Conservation (phyloP, 1,284 basidiomycete species). For the Naganishia liquefaciens region DNA sequence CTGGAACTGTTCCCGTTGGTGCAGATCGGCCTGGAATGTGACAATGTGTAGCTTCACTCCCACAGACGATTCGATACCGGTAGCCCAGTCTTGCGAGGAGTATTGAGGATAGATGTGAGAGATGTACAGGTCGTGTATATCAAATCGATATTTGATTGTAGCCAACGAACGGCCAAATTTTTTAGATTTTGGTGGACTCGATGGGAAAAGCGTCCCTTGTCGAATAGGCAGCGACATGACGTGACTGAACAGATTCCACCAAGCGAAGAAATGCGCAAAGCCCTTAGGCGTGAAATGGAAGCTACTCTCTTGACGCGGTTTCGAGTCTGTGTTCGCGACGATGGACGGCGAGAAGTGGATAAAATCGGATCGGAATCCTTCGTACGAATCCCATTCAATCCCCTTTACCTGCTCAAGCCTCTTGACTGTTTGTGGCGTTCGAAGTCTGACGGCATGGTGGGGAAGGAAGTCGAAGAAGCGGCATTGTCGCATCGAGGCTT, state of each 20-base stretch:
- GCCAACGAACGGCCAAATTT: constrained; percentile 87
- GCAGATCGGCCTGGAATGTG: constrained; percentile 83
- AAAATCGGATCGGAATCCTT: constrained; percentile 89
- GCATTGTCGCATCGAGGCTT: constrained; percentile 74
- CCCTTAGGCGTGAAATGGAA: constrained; percentile 84
- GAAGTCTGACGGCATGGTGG: constrained; percentile 75
- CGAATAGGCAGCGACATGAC: constrained; percentile 80
- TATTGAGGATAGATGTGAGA: constrained; percentile 86
- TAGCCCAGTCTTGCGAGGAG: constrained; percentile 70
- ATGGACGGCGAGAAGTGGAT: constrained; percentile 77
- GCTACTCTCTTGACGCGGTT: constrained; percentile 60
- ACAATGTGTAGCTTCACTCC: constrained; percentile 81
- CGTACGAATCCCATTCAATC: constrained; percentile 69
- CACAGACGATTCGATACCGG: constrained; percentile 69
- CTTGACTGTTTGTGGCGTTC: constrained; percentile 58
- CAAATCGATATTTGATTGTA: constrained; percentile 89
- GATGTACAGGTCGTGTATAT: constrained; percentile 75
- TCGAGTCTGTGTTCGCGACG: constrained; percentile 70
- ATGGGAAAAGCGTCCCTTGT: constrained; percentile 78
- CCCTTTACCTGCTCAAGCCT: constrained; percentile 58
- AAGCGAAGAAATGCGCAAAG: constrained; percentile 88
- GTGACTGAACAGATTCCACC: constrained; percentile 85
- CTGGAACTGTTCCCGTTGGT: constrained; percentile 84
- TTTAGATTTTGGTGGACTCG: constrained; percentile 70
- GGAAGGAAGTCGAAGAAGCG: constrained; percentile 78